Evolutionary conservation across 83 land plant genomes (phyloP), one percentile per base, ranked within the genome.

Genomic region (Diphasiastrum complanatum): DNA sequence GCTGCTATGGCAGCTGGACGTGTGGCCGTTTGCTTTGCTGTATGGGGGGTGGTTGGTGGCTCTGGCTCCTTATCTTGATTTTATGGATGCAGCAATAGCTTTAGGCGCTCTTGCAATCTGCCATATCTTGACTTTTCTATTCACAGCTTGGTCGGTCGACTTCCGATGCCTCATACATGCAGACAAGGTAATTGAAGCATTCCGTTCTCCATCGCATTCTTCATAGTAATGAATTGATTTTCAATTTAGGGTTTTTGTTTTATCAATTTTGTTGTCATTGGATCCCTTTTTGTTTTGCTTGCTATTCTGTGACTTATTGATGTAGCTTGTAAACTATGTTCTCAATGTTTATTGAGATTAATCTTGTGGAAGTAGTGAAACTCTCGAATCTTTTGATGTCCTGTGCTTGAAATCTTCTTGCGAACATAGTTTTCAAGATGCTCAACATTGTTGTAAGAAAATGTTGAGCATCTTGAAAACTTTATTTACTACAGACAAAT

Each of bases 91-190:
- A 0, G 25, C 61, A 37, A 85, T 93, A 5, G 78, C 86, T 32
- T 74, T 93, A 8, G 81, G 77, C 18, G 86, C 66, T 0, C 33
- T 91, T 29, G 78, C 53, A 1, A 57, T 78, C 4, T 8, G 73
- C 48, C 97, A 91, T 66, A 74, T 87, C 48, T 75, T 91, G n/a
- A 81, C 83, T 22, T 65, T 70, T 48, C 87, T 91, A 23, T 91
- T 91, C 71, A 78, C 90, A 26, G 85, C 81, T 24, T 91, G 95
- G 97, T 91, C 90, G 20, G 95, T 91, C 22, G 83, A 85, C 37
- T 91, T 91, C 68, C 76, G 76, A 31, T 84, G 89, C 53, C 81
- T 91, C 24, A 70, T 78, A 29, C 91, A 85, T 57, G 78, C 78
- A 25, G 58, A 37, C 35, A 83, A 77, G 91, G 91, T 83, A 33